These are phyloP conservation scores for Eucalyptus tenuipes DNA, from an alignment of 345 rosid species.

Conservation along the genomic window DNA sequence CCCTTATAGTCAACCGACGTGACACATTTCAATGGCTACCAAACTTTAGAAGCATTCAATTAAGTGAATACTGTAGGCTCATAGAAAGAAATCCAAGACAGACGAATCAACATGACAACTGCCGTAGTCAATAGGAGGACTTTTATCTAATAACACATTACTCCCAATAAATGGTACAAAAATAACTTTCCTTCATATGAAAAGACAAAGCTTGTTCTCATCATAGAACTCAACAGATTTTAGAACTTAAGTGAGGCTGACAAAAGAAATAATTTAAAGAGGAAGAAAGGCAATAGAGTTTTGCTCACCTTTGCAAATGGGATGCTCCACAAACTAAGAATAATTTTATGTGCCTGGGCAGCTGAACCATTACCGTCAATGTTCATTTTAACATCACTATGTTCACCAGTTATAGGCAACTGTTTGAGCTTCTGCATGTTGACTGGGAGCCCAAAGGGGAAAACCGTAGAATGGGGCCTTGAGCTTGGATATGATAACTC, in stretches of 20 bases:
- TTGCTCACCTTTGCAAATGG: slow-evolving; percentile 82
- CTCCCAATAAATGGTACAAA: background rate
- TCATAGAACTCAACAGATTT: background rate
- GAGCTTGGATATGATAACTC: slow-evolving; percentile 49
- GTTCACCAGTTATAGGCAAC: slow-evolving; percentile 33
- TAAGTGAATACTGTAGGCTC: background rate
- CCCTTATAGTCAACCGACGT: background rate
- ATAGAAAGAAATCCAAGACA: background rate
- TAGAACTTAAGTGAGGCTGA: background rate
- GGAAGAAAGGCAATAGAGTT: background rate
- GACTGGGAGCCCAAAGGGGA: slow-evolving; percentile 62
- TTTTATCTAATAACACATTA: background rate
- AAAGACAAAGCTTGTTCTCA: background rate
- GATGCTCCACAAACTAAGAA: slow-evolving; percentile 78
- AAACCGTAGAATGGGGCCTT: slow-evolving; percentile 26
- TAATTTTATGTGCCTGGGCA: slow-evolving; percentile 56
- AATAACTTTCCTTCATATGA: background rate
- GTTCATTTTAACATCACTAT: slow-evolving; percentile 47
- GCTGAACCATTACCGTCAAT: slow-evolving; percentile 58
- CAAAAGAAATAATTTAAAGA: background rate
- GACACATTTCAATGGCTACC: background rate
- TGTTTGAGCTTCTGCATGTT: slow-evolving; percentile 46
- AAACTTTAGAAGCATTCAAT: background rate
- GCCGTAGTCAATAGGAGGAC: background rate
- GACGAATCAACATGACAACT: background rate